A percentile compares a stretch with the other conserved stretches of the same genome.
Conservation (phyloP, 2,329 filamentous ascomycete genomes). For the Beauveria varroae region DNA sequence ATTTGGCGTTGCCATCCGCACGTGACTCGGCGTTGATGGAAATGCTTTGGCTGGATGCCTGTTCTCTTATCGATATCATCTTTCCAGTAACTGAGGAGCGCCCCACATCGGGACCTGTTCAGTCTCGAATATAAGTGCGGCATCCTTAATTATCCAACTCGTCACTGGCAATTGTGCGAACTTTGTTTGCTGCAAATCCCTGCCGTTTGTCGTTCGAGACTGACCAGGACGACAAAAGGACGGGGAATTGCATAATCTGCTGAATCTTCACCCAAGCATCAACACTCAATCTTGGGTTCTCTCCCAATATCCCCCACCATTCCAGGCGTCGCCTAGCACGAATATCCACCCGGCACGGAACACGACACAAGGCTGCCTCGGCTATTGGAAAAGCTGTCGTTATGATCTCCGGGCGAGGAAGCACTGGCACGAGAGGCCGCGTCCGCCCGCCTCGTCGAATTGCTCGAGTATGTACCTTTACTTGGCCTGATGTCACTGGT, state of each 20-base stretch:
- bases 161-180: background rate
- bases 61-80: background rate
- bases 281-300: background rate
- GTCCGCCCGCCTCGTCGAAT: conserved; percentile 37
- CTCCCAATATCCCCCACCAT: background rate
- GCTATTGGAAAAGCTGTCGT: background rate
- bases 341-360: background rate
- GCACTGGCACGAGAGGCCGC: conserved; percentile 30
- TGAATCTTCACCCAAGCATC: background rate
- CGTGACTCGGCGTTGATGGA: background rate
- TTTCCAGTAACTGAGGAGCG: background rate
- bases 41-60: background rate
- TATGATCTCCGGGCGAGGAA: conserved; percentile 44
- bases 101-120: background rate
- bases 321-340: background rate
- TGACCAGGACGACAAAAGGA: background rate
- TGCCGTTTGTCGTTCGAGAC: background rate
- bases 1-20: background rate
- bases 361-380: background rate
- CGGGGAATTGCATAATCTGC: background rate
- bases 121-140: background rate
- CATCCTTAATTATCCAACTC: background rate
- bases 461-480: conserved; percentile 29
- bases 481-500: too few relatives aligned
- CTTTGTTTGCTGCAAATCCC: background rate